Conservation (phyloP, 371 early-diverging fungal genomes). For the Haplosporangium sp. region DNA sequence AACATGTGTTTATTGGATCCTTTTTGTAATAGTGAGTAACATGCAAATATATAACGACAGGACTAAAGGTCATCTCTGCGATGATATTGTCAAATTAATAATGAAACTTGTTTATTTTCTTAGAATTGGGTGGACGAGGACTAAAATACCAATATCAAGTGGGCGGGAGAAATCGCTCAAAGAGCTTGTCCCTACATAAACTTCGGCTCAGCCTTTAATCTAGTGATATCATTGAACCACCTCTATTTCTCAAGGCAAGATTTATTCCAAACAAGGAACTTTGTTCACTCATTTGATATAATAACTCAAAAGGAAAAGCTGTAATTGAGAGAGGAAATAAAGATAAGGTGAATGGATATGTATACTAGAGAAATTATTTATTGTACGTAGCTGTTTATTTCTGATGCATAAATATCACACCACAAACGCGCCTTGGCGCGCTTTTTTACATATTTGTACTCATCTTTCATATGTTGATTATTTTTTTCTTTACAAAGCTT, state of each 20-base stretch:
- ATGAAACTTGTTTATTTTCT: background rate
- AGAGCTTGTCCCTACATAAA: background rate
- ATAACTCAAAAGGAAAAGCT: background rate
- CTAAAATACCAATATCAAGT: background rate
- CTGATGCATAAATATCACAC: background rate
- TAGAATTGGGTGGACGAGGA: constrained; percentile 34
- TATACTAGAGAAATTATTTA: background rate
- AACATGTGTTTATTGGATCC: no score
- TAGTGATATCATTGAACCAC: background rate
- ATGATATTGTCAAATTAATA: background rate
- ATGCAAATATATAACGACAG: background rate
- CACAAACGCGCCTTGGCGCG: background rate
- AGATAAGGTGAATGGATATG: constrained; percentile 2
- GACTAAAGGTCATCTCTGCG: background rate
- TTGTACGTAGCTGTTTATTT: background rate
- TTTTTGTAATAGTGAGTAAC: background rate
- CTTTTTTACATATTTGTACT: background rate
- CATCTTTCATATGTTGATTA: background rate
- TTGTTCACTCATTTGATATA: background rate
- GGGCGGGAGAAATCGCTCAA: background rate
- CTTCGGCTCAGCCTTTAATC: background rate
- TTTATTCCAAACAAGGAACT: background rate
- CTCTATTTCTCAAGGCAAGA: background rate
- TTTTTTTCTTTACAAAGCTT: background rate
- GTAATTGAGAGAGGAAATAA: background rate